Base-by-base conservation (phyloP, 1,284 basidiomycete species). In the Marasmius sp. region DNA sequence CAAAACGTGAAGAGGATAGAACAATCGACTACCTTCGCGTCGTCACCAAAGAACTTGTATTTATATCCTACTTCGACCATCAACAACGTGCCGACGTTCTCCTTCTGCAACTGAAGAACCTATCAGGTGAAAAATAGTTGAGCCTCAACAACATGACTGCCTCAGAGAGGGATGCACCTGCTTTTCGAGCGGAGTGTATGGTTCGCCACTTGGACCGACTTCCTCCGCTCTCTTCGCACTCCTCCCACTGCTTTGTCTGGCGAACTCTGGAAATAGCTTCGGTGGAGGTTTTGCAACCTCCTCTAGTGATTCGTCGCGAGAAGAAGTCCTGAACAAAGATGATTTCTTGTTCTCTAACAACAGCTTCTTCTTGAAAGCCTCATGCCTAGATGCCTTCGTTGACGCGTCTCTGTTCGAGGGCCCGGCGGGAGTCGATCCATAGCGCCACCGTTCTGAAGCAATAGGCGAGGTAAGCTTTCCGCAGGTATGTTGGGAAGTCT, bases 51-150 rank as follows among this genome's bases (percentile, higher is more conserved):
- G 70, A 97, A 95, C 59, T 82, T 89, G 75, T 91, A 93, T 74
- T 93, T 95, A 74, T 97, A 96, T 6, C 94, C 94, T 20, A 92
- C 88, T 73, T 97, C 93, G 57, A 96, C 83, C 82, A 97, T 86
- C 22, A 98, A 79, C 33, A 98, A 70, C 4, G 90, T 88, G 43
- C 88, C 93, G 1, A 86, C 84, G 71, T 95, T 82, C 38, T 88
- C 84, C 57, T 79, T 79, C 75, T 94, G 94, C 51, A 95, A 78
- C 61, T 85, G 79, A 65, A 88, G 75, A 34, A 91, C 85, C 88
- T 89, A 58, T 2, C 58, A 18, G 57, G 64, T 57, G 6, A 63
- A 14, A 38, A 56, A 37, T 33, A 16, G 41, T 58, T 16, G 18
- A 56, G 14, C n/a, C 33, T 48, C 7, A 41, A 48, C 48, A 41